Evolutionary conservation across 169 alveolate species (phyloP).

Genomic region (Eimeria falciformis): DNA sequence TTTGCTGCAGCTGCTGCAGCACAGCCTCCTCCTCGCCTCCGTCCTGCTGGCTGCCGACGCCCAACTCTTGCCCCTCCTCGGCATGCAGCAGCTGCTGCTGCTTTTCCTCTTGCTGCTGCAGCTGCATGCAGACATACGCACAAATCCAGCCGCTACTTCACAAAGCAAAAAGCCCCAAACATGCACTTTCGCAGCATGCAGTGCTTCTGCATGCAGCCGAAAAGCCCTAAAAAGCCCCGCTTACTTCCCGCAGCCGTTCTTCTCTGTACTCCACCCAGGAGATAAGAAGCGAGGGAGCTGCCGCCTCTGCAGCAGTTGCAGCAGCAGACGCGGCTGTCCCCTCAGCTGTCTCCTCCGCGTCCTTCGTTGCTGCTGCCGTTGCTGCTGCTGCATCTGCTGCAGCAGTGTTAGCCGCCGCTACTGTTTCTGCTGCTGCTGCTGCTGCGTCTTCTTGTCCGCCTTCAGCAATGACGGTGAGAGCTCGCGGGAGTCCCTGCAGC

Average conservation of each 20-base stretch:
- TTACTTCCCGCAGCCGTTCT: constrained; percentile 57
- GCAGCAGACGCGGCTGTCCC: neutral
- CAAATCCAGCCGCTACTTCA: neutral
- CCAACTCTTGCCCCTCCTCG: constrained; percentile 15
- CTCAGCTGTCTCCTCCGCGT: neutral
- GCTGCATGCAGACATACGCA: neutral
- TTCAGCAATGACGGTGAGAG: constrained; percentile 64
- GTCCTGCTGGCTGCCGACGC: constrained; percentile 23
- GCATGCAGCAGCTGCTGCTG: neutral
- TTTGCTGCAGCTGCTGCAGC: constrained; percentile 55
- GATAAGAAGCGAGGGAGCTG: neutral
- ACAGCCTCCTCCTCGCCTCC: constrained; percentile 30
- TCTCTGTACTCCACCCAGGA: constrained; percentile 59
- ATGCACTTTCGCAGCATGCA: neutral
- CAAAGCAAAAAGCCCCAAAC: neutral
- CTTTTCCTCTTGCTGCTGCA: constrained; percentile 12
- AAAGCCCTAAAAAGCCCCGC: neutral
- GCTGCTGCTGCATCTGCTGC: neutral
- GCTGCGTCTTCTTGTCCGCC: neutral
- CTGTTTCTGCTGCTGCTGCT: neutral
- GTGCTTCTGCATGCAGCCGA: constrained; percentile 4
- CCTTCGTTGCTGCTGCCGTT: neutral
- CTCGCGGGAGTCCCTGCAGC: constrained; percentile 58
- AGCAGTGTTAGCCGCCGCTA: neutral
- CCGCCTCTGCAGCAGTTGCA: constrained; percentile 1